Evolutionary conservation across 1,139 yeast genomes (phyloP).

Genomic region (Sugiyamaella sp.): DNA sequence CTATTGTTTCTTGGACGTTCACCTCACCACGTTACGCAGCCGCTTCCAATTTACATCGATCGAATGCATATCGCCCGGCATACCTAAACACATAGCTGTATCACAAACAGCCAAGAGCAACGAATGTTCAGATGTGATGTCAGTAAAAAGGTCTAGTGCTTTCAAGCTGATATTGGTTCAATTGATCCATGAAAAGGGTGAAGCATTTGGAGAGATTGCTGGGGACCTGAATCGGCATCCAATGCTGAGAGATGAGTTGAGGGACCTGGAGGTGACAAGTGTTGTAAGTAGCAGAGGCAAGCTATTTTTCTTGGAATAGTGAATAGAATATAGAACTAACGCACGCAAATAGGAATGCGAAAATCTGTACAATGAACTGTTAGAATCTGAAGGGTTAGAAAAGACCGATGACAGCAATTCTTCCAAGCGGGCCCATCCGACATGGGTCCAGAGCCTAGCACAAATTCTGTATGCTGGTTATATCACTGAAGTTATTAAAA

Average conservation of each 20-base stretch:
- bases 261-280: neutral
- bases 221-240: constrained; percentile 40
- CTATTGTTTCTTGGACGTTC: no score
- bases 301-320: neutral
- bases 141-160: constrained; percentile 25
- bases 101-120: neutral
- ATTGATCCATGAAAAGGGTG: constrained; percentile 42
- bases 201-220: constrained; percentile 37
- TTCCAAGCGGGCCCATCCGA: constrained; percentile 25
- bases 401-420: constrained; percentile 22
- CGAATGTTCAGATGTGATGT: neutral
- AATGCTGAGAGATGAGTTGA: constrained; percentile 30
- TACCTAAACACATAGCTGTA: neutral
- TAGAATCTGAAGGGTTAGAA: constrained; percentile 35
- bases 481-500: constrained; percentile 34
- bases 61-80: no score
- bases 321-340: neutral
- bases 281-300: neutral
- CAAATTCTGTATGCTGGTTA: constrained; percentile 38
- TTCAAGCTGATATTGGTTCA: constrained; percentile 43
- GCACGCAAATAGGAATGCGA: constrained; percentile 32
- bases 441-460: constrained; percentile 40
- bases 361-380: constrained; percentile 33
- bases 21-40: no score
- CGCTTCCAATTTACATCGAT: neutral